These are phyloP conservation scores for Eucalyptus curtisii DNA, from an alignment of 345 rosid species.

Conservation along the genomic window DNA sequence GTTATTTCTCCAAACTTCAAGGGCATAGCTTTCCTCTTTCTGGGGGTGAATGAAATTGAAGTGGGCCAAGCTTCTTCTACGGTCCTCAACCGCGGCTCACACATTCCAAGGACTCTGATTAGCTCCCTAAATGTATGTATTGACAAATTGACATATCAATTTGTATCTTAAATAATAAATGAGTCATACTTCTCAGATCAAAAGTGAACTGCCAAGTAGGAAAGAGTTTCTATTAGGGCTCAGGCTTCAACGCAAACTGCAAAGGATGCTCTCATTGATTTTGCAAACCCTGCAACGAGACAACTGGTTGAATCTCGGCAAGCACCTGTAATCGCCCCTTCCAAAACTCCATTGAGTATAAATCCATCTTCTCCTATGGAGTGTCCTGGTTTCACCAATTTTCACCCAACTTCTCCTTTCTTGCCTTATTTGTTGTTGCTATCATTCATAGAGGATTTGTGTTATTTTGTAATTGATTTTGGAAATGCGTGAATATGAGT, in stretches of 20 bases:
- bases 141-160: background rate
- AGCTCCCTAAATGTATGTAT: background rate
- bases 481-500: background rate
- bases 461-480: background rate
- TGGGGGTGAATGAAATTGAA: background rate
- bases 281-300: background rate
- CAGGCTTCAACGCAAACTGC: background rate
- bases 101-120: background rate
- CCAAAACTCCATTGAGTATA: background rate
- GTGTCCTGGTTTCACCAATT: background rate
- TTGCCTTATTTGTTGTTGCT: background rate
- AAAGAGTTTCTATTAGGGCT: background rate
- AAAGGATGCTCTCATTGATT: background rate
- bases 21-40: background rate
- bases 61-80: background rate
- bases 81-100: background rate
- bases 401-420: background rate
- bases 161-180: background rate
- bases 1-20: background rate
- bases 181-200: fast-evolving
- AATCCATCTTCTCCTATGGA: background rate
- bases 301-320: background rate
- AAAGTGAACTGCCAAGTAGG: background rate
- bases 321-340: background rate
- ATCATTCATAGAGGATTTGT: background rate